Evolutionary conservation across 2,329 filamentous ascomycete species (phyloP), one percentile per base, ranked within the genome.

Genomic region (Monilinia polystroma): DNA sequence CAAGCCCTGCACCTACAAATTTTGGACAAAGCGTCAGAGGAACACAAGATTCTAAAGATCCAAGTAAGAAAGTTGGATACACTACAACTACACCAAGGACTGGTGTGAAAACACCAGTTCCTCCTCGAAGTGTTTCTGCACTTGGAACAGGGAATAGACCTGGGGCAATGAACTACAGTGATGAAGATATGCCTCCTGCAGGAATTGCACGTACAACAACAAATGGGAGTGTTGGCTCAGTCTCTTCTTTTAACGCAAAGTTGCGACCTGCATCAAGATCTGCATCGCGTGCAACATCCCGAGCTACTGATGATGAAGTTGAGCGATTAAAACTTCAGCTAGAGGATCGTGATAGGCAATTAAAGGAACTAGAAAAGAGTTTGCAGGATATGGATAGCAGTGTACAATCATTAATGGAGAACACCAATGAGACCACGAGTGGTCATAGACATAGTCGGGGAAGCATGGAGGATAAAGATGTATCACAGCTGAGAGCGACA

Each of bases 291-390:
- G 68, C 73, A 14, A 72, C 81, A 75, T 66, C 64, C 18, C 55
- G 55, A 45, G 55, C 56, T 45, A 81, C 88, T 68, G 90, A 90
- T 43, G 88, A 90, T 54, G 91, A 97, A 76, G 78, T 96, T 10
- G 88, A 90, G 72, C 84, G 87, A 43, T 81, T 99, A 38, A 88
- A 86, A 68, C 80, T 83, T 51, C 86, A 94, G 77, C 83, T 98
- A 26, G 88, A 93, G 70, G 93, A 97, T 69, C 88, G 92, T 41
- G 93, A 98, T 72, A 87, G 84, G 71, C 92, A 97, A 76, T 81
- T 99, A n/a, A 90, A 89, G 72, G 95, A 97, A 54, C 95, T 99
- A 77, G 88, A 92, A 2, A 23, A 80, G 99, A 63, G 84, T n/a
- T 18, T 49, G 8, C 7, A 88, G 18, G 95, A 99, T 72, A 97